Percentiles rank a stretch among this genome's conserved stretches.
Evolutionary conservation across 257 asterid species (phyloP).

Genomic region (Solanum habrochaites): DNA sequence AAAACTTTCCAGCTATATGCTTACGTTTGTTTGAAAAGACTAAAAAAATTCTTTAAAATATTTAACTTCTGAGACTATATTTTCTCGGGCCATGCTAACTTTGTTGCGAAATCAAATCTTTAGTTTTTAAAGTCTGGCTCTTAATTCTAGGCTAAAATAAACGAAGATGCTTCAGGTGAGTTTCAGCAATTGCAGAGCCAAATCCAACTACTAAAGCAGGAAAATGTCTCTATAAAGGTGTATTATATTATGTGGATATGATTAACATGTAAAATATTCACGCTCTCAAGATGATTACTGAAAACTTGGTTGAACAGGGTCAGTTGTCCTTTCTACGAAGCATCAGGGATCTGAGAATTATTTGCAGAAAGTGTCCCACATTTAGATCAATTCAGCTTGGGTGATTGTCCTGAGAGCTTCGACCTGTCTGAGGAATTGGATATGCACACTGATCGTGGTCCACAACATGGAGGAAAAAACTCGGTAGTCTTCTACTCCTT

Average conservation of each 20-base stretch:
- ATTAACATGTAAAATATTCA: constrained; percentile 5
- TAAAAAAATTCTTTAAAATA: not conserved
- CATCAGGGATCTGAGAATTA: constrained; percentile 29
- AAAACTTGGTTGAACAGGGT: constrained; percentile 37
- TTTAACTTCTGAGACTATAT: not conserved
- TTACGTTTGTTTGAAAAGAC: not conserved
- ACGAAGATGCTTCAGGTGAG: constrained; percentile 83
- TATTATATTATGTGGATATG: not conserved
- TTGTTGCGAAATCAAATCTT: not conserved
- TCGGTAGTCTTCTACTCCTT: constrained; percentile 15
- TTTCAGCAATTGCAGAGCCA: constrained; percentile 64
- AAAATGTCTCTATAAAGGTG: constrained; percentile 30
- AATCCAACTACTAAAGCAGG: constrained; percentile 60
- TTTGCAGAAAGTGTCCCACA: constrained; percentile 13
- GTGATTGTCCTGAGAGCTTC: constrained; percentile 18
- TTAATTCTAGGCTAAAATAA: constrained; percentile 60
- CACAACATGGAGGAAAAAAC: constrained; percentile 1
- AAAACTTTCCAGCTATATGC: not conserved
- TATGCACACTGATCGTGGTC: constrained; percentile 13
- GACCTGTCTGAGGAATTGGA: constrained; percentile 21
- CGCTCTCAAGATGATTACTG: constrained; percentile 5
- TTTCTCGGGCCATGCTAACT: not conserved
- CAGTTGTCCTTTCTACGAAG: constrained; percentile 62
- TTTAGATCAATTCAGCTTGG: constrained; percentile 18
- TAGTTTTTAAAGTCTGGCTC: not conserved